These are phyloP conservation scores for Lichenothelia convexa DNA, from an alignment of 495 filamentous ascomycete species.

Conservation along the genomic window DNA sequence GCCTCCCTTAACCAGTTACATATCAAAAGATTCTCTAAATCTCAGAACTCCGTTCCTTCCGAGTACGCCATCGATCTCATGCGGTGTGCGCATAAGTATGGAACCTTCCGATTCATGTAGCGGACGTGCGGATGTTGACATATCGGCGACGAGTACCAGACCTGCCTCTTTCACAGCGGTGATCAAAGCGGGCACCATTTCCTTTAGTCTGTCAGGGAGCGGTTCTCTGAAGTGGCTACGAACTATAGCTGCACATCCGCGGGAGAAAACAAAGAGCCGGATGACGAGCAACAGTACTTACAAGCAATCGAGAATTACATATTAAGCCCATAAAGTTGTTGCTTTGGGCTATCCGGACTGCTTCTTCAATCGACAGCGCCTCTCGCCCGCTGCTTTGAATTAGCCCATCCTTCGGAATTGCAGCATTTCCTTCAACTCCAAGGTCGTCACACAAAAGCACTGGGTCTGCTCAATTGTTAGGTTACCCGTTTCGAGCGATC, in stretches of 20 bases:
- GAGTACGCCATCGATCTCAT: constrained; percentile 72
- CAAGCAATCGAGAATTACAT: constrained; percentile 68
- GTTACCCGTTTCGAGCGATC: neutral
- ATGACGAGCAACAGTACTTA: constrained; percentile 26
- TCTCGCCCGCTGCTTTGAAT: constrained; percentile 47
- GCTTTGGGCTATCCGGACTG: constrained; percentile 75
- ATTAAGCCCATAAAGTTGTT: constrained; percentile 98
- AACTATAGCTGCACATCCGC: constrained; percentile 1
- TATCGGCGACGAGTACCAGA: constrained; percentile 81
- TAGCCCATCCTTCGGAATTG: constrained; percentile 24
- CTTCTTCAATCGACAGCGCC: constrained; percentile 79
- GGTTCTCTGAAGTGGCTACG: neutral
- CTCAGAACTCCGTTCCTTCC: constrained; percentile 68
- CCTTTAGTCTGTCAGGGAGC: constrained; percentile 28
- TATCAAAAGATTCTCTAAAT: constrained; percentile 90
- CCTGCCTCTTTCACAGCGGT: constrained; percentile 88
- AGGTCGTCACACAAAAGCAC: constrained; percentile 91
- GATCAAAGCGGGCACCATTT: constrained; percentile 78
- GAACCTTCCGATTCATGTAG: constrained; percentile 14
- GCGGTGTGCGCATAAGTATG: constrained; percentile 28
- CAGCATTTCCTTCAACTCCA: constrained; percentile 28
- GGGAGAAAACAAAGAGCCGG: neutral
- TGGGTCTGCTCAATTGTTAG: constrained; percentile 39
- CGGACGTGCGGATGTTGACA: constrained; percentile 27
- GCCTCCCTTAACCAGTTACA: constrained; percentile 28